phyloP scores from a whole-genome alignment of 345 rosid species.

The Kernera saxatilis region DNA sequence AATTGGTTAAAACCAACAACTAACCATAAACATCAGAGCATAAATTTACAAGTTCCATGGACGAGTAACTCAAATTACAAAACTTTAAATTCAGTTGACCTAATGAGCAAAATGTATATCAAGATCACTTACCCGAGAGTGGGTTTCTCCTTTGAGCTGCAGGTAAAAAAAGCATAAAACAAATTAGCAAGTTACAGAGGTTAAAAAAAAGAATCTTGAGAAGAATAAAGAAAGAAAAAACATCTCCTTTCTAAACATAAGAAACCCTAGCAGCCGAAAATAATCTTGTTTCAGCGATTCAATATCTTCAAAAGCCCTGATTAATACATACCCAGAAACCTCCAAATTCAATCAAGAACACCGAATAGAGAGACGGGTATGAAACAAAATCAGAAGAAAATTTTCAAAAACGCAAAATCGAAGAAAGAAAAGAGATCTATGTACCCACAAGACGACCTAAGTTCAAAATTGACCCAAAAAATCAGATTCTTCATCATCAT shows the following conservation, averaged over 20 bases:
- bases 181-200: not conserved
- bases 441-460: not conserved
- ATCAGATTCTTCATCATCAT: not conserved
- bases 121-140: slow-evolving; percentile 64
- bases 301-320: not conserved
- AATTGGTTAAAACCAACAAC: not conserved
- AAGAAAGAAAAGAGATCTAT: slow-evolving; percentile 9
- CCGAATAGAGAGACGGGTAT: not conserved
- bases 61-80: not conserved
- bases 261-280: not conserved
- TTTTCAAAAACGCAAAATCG: not conserved
- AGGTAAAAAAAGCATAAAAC: not conserved
- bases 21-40: not conserved
- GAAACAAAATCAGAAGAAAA: not conserved
- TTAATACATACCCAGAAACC: not conserved
- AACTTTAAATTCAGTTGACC: not conserved
- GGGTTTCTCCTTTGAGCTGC: slow-evolving; percentile 96
- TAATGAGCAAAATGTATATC: not conserved
- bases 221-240: too few relatives aligned
- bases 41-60: not conserved
- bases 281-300: not conserved
- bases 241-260: not conserved
- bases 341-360: not conserved
- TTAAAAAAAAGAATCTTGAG: too few relatives aligned
- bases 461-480: not conserved